These are phyloP conservation scores for Obba rivulosa DNA, from an alignment of 768 basidiomycete genomes.

Conservation along the genomic window DNA sequence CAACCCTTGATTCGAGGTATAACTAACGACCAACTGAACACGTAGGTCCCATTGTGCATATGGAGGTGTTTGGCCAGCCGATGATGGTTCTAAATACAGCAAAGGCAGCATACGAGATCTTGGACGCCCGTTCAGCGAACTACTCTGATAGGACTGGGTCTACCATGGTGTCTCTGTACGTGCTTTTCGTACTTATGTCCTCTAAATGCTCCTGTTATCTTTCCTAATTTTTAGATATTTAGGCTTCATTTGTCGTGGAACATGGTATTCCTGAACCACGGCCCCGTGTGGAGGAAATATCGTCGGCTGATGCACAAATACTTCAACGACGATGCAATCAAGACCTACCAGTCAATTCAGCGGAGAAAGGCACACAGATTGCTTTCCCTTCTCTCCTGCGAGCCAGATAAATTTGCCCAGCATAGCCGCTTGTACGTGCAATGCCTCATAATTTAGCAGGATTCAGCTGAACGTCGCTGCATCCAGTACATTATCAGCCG, in stretches of 20 bases:
- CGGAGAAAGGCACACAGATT: slow-evolving; percentile 23
- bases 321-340: slow-evolving; percentile 30
- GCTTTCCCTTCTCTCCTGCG: slow-evolving; percentile 23
- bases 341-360: slow-evolving; percentile 27
- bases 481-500: too few species aligned
- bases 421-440: slow-evolving; percentile 31
- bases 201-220: neutral
- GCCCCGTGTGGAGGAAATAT: slow-evolving; percentile 34
- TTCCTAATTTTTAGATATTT: too few species aligned
- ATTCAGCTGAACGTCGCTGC: too few species aligned
- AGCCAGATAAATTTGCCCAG: slow-evolving; percentile 31
- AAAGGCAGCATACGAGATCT: slow-evolving; percentile 31
- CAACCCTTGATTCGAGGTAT: too few species aligned
- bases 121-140: slow-evolving; percentile 34
- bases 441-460: too few species aligned
- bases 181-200: too few species aligned
- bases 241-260: slow-evolving; percentile 35
- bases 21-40: too few species aligned
- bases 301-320: slow-evolving; percentile 37
- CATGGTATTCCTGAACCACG: slow-evolving; percentile 36
- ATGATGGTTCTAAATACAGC: slow-evolving; percentile 33
- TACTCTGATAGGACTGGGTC: slow-evolving; percentile 30
- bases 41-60: too few species aligned
- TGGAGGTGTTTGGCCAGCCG: slow-evolving; percentile 14
- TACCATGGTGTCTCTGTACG: slow-evolving; percentile 10